A percentile compares a stretch with the other conserved stretches of the same genome.
Evolutionary conservation across 495 filamentous ascomycete genomes (phyloP).

Genomic region (Penicillium chermesinum): DNA sequence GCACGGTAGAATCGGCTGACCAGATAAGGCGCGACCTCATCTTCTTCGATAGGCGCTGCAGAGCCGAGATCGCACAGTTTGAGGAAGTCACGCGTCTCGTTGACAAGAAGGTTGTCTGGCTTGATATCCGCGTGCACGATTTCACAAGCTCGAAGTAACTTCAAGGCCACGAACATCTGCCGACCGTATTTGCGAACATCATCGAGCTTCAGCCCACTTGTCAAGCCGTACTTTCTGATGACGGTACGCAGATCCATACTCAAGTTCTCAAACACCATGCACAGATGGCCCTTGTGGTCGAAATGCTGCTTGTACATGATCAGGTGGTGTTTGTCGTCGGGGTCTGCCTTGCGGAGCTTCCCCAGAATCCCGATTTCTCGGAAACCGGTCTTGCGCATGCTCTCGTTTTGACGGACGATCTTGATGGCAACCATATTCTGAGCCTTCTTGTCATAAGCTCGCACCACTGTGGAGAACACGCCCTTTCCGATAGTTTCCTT

Average conservation of each 20-base stretch:
- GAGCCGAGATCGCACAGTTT: slow-evolving; percentile 97
- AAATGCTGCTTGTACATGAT: slow-evolving; percentile 82
- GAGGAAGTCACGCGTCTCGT: slow-evolving; percentile 74
- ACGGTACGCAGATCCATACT: slow-evolving; percentile 89
- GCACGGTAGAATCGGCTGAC: slow-evolving; percentile 97
- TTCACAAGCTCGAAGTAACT: slow-evolving; percentile 81
- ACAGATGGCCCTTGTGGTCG: slow-evolving; percentile 91
- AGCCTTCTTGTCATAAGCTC: slow-evolving; percentile 73
- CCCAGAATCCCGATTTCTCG: slow-evolving; percentile 91
- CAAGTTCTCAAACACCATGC: slow-evolving; percentile 94
- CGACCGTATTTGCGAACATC: slow-evolving; percentile 85
- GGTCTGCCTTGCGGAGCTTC: slow-evolving; percentile 75
- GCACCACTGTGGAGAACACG: slow-evolving; percentile 94
- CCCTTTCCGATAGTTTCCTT: slow-evolving; percentile 85
- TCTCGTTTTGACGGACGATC: slow-evolving; percentile 91
- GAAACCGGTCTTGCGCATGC: slow-evolving; percentile 85
- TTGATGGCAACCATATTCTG: slow-evolving; percentile 79
- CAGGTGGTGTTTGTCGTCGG: slow-evolving; percentile 87
- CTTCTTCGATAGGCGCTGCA: slow-evolving; percentile 82
- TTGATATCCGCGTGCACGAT: slow-evolving; percentile 95
- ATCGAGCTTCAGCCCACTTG: slow-evolving; percentile 80
- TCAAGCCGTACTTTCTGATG: slow-evolving; percentile 94
- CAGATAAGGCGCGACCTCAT: slow-evolving; percentile 86
- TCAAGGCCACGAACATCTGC: slow-evolving; percentile 87
- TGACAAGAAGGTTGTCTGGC: slow-evolving; percentile 93